These are phyloP conservation scores for Pelargonium exstipulatum DNA, from an alignment of 441 rosid species.

Conservation along the genomic window DNA sequence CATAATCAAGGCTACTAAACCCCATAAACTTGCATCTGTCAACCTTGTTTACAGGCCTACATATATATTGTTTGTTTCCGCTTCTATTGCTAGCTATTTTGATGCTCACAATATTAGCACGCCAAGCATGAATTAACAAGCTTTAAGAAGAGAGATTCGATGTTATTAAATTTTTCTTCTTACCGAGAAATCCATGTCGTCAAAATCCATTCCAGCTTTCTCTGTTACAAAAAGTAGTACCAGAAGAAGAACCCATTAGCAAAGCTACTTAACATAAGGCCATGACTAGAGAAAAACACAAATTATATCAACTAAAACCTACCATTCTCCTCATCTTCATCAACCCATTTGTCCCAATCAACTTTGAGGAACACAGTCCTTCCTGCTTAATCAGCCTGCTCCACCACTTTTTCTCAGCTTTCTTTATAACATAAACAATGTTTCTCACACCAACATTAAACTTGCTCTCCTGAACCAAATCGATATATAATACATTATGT, in stretches of 20 bases:
- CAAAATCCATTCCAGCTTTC: not conserved
- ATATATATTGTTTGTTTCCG: no score
- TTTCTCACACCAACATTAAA: slow-evolving; percentile 40
- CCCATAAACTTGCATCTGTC: no score
- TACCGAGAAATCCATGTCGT: slow-evolving; percentile 2
- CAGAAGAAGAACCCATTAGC: no score
- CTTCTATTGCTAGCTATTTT: no score
- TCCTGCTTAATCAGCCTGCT: slow-evolving; percentile 44
- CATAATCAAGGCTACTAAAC: no score
- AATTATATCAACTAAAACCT: not conserved
- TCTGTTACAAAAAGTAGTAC: not conserved
- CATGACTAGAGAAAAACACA: no score
- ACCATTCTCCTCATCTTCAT: slow-evolving; percentile 48
- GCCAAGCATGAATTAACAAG: no score
- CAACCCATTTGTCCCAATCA: slow-evolving; percentile 75
- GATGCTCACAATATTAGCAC: no score
- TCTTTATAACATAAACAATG: slow-evolving; percentile 45
- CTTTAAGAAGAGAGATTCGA: no score
- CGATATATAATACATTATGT: no score
- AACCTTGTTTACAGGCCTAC: no score
- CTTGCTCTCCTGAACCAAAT: slow-evolving; percentile 48
- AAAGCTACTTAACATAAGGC: no score
- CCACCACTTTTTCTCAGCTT: slow-evolving; percentile 67
- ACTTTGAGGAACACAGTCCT: slow-evolving; percentile 50
- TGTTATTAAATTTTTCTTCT: not conserved